phyloP scores from a whole-genome alignment of 179 eudicot species.

The Amaranthus tricolor region DNA sequence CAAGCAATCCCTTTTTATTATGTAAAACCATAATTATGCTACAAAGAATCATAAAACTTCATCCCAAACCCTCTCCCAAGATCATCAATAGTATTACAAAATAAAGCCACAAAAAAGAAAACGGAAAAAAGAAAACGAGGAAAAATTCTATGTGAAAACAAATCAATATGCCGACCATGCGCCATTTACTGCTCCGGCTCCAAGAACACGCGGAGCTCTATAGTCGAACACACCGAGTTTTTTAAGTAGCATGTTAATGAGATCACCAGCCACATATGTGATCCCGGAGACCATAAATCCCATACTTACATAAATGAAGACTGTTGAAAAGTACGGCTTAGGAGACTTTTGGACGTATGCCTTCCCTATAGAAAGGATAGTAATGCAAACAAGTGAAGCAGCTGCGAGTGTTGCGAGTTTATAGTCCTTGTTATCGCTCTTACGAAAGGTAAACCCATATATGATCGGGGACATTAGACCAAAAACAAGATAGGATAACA shows the following conservation, averaged over 20 bases:
- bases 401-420: constrained; percentile 54
- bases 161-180: constrained; percentile 37
- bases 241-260: constrained; percentile 47
- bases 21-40: neutral
- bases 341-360: constrained; percentile 54
- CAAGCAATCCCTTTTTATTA: neutral
- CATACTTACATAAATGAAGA: constrained; percentile 37
- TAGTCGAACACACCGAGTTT: constrained; percentile 57
- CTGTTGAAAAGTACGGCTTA: constrained; percentile 44
- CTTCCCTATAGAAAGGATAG: constrained; percentile 56
- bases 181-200: constrained; percentile 16
- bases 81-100: neutral
- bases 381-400: constrained; percentile 52
- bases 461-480: constrained; percentile 65
- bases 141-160: neutral
- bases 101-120: too few relatives aligned
- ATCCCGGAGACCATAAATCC: constrained; percentile 62
- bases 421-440: constrained; percentile 55
- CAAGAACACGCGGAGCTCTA: constrained; percentile 23
- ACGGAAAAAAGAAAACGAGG: neutral
- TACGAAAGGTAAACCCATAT: constrained; percentile 65
- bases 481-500: constrained; percentile 63
- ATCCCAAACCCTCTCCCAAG: neutral
- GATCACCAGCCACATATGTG: constrained; percentile 59
- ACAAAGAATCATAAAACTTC: neutral